Conservation (phyloP, 352 stramenopile species). For the Phytopythium vexans region DNA sequence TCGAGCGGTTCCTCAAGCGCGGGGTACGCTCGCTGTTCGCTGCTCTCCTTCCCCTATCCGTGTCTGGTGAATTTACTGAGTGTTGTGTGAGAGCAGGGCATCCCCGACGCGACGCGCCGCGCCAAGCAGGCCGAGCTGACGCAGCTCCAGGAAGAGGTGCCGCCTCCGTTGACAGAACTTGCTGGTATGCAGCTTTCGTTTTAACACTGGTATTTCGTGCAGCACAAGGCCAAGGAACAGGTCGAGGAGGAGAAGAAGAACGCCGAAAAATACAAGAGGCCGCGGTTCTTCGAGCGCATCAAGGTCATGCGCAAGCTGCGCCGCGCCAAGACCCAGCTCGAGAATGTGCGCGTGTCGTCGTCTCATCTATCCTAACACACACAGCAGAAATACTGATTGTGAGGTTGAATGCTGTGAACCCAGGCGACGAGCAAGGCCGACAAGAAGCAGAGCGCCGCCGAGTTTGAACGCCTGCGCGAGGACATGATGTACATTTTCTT, state of each 20-base stretch:
- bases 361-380: no score
- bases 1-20: constrained; percentile 78
- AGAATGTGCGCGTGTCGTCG: constrained; percentile 28
- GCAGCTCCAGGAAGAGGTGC: constrained; percentile 44
- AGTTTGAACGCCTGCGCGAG: constrained; percentile 44
- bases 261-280: constrained; percentile 81
- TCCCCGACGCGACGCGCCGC: constrained; percentile 37
- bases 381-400: no score
- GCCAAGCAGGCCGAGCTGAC: constrained; percentile 48
- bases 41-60: not conserved
- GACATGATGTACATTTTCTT: constrained; percentile 86
- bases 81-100: constrained; percentile 15
- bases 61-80: not conserved
- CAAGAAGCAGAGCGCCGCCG: constrained; percentile 29
- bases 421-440: constrained; percentile 40
- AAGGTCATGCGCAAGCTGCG: constrained; percentile 83
- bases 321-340: constrained; percentile 44
- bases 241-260: constrained; percentile 65
- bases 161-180: not conserved
- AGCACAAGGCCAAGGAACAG: constrained; percentile 47
- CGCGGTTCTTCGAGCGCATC: constrained; percentile 79
- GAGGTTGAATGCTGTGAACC: not conserved
- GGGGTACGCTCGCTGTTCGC: constrained; percentile 23
- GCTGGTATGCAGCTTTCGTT: not conserved
- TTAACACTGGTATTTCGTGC: not conserved